A percentile compares a stretch with the other conserved stretches of the same genome.
Conservation (phyloP, 2,329 filamentous ascomycete species). For the Lizonia empirigonia region DNA sequence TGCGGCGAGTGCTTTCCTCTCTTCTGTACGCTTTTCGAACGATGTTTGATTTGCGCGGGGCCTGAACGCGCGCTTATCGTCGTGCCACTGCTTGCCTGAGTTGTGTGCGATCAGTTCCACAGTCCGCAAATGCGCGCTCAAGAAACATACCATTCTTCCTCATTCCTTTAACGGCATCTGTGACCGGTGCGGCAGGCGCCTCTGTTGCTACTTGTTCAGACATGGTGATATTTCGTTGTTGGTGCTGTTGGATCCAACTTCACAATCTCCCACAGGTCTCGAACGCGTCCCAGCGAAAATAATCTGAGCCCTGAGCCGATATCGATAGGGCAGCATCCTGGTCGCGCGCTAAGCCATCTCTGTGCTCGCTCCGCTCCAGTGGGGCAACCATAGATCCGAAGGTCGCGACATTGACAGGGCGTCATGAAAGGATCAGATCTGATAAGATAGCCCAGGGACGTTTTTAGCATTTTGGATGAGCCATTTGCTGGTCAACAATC, state of each 20-base stretch:
- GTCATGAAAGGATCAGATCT: conserved; percentile 32
- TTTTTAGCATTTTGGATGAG: conserved; percentile 8
- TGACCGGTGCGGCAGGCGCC: conserved; percentile 51
- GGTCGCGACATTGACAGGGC: conserved; percentile 11
- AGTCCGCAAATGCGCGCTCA: not conserved
- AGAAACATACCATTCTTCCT: conserved; percentile 74
- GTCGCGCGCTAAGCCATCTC: not conserved
- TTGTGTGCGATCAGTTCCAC: conserved; percentile 20
- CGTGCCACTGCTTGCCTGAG: conserved; percentile 93
- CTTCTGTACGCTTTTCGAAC: conserved; percentile 76
- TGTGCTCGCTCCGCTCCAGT: conserved; percentile 14
- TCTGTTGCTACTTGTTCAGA: conserved; percentile 42
- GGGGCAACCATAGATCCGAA: conserved; percentile 6
- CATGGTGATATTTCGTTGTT: conserved; percentile 28
- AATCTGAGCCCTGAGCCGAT: conserved; percentile 30
- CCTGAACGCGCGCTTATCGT: conserved; percentile 81
- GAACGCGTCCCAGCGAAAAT: conserved; percentile 25
- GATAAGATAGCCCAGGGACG: conserved; percentile 26
- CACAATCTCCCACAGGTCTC: conserved; percentile 22
- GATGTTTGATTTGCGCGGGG: conserved; percentile 77
- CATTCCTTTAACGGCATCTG: conserved; percentile 61
- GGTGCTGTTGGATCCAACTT: conserved; percentile 13
- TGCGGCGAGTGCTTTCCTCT: conserved; percentile 71
- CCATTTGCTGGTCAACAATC: conserved; percentile 27
- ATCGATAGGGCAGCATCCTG: conserved; percentile 27